Evolutionary conservation across 2,329 filamentous ascomycete genomes (phyloP).

Genomic region (Fusarium stilboides): DNA sequence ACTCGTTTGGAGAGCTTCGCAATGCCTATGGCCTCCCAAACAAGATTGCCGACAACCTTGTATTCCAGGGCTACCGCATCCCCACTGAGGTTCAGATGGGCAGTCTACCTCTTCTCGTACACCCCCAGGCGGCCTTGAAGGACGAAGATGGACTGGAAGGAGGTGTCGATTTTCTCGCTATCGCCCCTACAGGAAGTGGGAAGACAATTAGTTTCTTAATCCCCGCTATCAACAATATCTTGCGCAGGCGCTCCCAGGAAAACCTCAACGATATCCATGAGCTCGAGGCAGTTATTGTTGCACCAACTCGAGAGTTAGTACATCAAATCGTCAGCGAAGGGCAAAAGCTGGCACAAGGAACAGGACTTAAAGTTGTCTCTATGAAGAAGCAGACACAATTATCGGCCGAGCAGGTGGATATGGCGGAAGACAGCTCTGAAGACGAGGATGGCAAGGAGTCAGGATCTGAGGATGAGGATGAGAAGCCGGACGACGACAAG

Average conservation of each 20-base stretch:
- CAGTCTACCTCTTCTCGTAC: slow-evolving; percentile 83
- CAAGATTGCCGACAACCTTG: slow-evolving; percentile 82
- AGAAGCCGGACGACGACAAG: slow-evolving; percentile 42
- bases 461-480: slow-evolving; percentile 55
- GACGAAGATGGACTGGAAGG: slow-evolving; percentile 55
- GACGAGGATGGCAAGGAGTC: slow-evolving; percentile 58
- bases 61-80: slow-evolving; percentile 85
- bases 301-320: slow-evolving; percentile 84
- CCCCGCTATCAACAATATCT: slow-evolving; percentile 83
- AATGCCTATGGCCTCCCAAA: slow-evolving; percentile 80
- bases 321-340: slow-evolving; percentile 89
- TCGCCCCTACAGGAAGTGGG: slow-evolving; percentile 95
- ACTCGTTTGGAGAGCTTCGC: slow-evolving; percentile 81
- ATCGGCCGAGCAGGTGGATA: slow-evolving; percentile 62
- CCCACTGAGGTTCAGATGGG: slow-evolving; percentile 96
- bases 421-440: slow-evolving; percentile 58
- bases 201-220: slow-evolving; percentile 96
- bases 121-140: slow-evolving; percentile 65
- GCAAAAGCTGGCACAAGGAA: slow-evolving; percentile 82
- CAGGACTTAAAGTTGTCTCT: slow-evolving; percentile 82
- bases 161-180: slow-evolving; percentile 82
- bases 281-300: slow-evolving; percentile 79
- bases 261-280: slow-evolving; percentile 59
- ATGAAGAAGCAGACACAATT: slow-evolving; percentile 90
- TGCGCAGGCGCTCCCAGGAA: slow-evolving; percentile 68